Conservation (phyloP, 139 green algal genomes). For the Mychonastes homosphaera region DNA sequence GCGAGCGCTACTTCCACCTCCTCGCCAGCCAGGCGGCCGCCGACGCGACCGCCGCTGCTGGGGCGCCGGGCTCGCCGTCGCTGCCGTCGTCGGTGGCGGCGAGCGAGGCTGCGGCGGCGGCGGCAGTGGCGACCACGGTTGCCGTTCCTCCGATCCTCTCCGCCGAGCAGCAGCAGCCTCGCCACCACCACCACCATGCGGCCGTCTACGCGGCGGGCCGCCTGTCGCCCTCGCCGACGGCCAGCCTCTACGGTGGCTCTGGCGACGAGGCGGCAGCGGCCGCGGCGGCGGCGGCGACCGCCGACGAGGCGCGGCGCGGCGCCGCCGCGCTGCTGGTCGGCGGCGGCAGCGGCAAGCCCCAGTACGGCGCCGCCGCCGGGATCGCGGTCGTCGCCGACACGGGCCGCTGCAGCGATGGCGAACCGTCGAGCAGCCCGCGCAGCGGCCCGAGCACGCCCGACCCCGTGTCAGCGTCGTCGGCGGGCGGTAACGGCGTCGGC, state of each 20-base stretch:
- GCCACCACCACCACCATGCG: slow-evolving; percentile 6
- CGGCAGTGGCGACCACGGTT: neutral
- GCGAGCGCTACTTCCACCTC: too few relatives aligned
- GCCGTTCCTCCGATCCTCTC: neutral
- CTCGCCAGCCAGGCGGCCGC: too few relatives aligned
- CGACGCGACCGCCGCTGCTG: too few relatives aligned
- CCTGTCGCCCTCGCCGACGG: too few relatives aligned
- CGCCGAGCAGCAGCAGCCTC: neutral
- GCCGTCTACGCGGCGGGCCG: neutral
- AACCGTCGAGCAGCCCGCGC: slow-evolving; percentile 17
- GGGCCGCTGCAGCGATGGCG: slow-evolving; percentile 1
- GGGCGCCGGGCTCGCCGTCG: too few relatives aligned
- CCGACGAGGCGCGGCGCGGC: neutral
- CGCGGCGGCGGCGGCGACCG: neutral
- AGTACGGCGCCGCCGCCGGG: neutral
- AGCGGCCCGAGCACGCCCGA: slow-evolving; percentile 18
- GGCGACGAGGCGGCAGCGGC: neutral
- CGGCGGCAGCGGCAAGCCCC: neutral
- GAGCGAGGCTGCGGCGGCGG: slow-evolving; percentile 1
- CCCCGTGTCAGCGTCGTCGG: slow-evolving; percentile 4
- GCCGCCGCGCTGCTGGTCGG: neutral
- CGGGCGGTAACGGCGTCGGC: neutral
- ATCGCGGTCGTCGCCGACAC: neutral
- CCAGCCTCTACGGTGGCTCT: too few relatives aligned
- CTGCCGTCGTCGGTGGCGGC: too few relatives aligned